Evolutionary conservation across 306 rosid genomes (phyloP).

Genomic region (Phaseolus lunatus): DNA sequence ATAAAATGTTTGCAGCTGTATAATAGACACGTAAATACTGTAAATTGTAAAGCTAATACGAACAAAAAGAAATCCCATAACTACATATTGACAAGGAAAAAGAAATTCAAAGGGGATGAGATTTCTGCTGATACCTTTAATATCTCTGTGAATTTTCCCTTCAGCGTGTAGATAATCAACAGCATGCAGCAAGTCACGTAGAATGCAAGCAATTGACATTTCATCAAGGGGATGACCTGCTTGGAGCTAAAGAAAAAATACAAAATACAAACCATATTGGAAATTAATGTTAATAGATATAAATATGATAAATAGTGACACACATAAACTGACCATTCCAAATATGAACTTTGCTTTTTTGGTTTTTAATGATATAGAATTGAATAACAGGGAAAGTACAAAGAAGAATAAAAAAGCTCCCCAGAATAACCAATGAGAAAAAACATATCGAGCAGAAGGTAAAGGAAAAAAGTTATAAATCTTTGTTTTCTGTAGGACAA

Average conservation of each 20-base stretch:
- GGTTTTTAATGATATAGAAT: background rate
- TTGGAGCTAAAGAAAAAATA: slow-evolving; percentile 73
- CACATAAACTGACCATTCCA: slow-evolving; percentile 6
- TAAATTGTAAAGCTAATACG: slow-evolving; percentile 44
- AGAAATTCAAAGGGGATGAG: slow-evolving; percentile 21
- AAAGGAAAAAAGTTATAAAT: slow-evolving; percentile 25
- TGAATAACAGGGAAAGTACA: slow-evolving; percentile 9
- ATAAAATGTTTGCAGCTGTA: slow-evolving; percentile 98
- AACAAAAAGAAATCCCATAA: slow-evolving; percentile 24
- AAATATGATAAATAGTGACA: background rate
- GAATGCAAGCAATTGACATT: slow-evolving; percentile 89
- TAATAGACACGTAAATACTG: slow-evolving; percentile 45
- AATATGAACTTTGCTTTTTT: background rate
- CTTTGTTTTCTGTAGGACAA: no score
- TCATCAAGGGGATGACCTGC: slow-evolving; percentile 96
- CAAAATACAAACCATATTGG: slow-evolving; percentile 5
- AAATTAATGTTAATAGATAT: slow-evolving; percentile 1
- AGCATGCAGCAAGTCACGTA: slow-evolving; percentile 96
- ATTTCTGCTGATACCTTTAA: slow-evolving; percentile 70
- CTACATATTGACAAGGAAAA: slow-evolving; percentile 25
- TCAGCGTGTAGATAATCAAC: slow-evolving; percentile 89
- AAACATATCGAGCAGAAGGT: background rate
- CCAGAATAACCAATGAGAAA: background rate
- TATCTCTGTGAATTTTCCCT: slow-evolving; percentile 98
- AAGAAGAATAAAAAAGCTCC: background rate